Base-by-base conservation (phyloP, 2,329 filamentous ascomycete genomes). In the Parastagonospora avenae region DNA sequence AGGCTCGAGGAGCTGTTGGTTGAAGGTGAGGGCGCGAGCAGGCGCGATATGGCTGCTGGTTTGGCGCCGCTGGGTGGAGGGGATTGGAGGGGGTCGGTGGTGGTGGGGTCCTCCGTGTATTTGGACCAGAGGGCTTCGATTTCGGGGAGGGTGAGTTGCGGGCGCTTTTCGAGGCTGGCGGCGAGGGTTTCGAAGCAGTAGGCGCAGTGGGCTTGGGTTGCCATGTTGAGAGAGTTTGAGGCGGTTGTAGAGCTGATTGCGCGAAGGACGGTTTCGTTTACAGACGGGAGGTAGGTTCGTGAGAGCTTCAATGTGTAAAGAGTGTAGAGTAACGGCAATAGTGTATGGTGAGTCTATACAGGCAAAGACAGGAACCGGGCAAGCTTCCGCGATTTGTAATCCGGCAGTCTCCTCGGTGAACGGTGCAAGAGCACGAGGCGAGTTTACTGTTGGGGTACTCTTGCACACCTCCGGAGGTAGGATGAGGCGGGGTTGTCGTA, bases 161-260 rank as follows among this genome's bases (percentile, higher is more conserved):
- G 80, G 55, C 88, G 87, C 57, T 82, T 78, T 61, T 91, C 84
- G 61, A 96, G 90, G 54, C 86, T 84, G 46, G 92, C 88, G 42
- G 85, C 82, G 32, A 99, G 85, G 35, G 82, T 82, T 76, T 99
- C 94, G 80, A 99, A 97, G 79, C 92, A 97, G 76, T 88, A 92
- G 67, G 93, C 86, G 75, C 92, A 97, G 76, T 97, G 93, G 52
- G 87, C 88, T 64, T 84, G 77, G 50, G 89, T 88, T 42, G 94
- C 93, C 93, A 97, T 97, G 46, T 38, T 58, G 50, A 32, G 38
- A 24, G 31, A 12, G 42, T 42, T 37, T 46, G 44, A n/a, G 30
- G 16, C 36, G 15, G 24, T 10, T 2, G 14, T 38, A 8, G 16
- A 12, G 33, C 15, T 14, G 9, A 3, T 35, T 14, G 33, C 5